Conservation (phyloP, 164 flowering plant species). For the Macadamia integrifolia region DNA sequence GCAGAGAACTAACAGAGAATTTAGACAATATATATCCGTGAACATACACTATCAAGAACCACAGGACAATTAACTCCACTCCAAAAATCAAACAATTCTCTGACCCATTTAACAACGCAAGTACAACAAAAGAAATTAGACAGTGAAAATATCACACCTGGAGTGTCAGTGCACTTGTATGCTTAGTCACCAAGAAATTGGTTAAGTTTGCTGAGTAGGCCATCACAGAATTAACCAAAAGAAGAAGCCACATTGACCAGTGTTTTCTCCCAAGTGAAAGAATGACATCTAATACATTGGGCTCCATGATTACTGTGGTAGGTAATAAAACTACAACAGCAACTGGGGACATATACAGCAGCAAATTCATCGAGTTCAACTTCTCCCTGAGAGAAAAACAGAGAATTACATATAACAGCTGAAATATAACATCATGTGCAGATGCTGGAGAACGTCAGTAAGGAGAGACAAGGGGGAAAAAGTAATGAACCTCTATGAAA, state of each 20-base stretch:
- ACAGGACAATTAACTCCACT: no score
- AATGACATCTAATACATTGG: slow-evolving; percentile 43
- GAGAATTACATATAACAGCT: not conserved
- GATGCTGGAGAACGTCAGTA: not conserved
- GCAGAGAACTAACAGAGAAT: not conserved
- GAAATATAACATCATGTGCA: not conserved
- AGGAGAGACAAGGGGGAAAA: not conserved
- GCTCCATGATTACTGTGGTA: slow-evolving; percentile 70
- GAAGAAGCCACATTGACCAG: slow-evolving; percentile 69
- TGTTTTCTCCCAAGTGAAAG: slow-evolving; percentile 45
- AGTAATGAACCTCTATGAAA: not conserved
- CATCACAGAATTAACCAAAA: slow-evolving; percentile 66
- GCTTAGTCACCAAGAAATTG: slow-evolving; percentile 95
- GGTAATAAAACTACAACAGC: slow-evolving; percentile 78
- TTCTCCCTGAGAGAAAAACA: slow-evolving; percentile 56
- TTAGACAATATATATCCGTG: not conserved
- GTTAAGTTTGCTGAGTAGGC: slow-evolving; percentile 82
- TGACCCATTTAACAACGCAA: not conserved
- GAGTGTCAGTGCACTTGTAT: slow-evolving; percentile 93
- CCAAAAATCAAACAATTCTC: not conserved
- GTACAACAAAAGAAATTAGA: not conserved
- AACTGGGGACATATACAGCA: slow-evolving; percentile 91
- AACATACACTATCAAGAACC: not conserved
- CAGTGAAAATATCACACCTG: slow-evolving; percentile 48
- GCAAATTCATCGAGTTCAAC: slow-evolving; percentile 92